Percentiles rank a stretch among this genome's conserved stretches.
phyloP scores from a whole-genome alignment of 768 basidiomycete genomes.

The Hygrophorus russula region DNA sequence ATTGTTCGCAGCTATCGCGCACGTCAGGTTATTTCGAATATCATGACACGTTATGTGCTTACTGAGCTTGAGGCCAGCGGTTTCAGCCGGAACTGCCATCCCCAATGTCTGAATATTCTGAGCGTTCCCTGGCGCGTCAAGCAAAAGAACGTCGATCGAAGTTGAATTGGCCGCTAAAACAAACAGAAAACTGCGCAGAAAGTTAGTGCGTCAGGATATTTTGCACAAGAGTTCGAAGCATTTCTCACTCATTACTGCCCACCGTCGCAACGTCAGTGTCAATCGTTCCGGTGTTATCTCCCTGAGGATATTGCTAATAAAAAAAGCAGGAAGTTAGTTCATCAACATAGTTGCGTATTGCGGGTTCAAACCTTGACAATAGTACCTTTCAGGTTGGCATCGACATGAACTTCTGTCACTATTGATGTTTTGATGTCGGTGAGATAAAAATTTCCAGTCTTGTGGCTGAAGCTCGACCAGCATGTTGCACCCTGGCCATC shows the following conservation, averaged over 20 bases:
- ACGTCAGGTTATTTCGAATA: background rate
- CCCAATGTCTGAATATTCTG: conserved; percentile 20
- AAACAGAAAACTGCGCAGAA: conserved; percentile 25
- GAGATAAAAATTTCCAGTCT: conserved; percentile 34
- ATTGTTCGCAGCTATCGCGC: conserved; percentile 18
- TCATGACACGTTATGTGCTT: conserved; percentile 9
- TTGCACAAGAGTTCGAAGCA: background rate
- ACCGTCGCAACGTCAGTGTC: conserved; percentile 30
- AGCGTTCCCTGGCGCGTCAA: conserved; percentile 25
- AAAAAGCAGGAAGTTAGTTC: background rate
- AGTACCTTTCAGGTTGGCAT: conserved; percentile 30
- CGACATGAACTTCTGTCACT: conserved; percentile 35
- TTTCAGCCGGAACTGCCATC: conserved; percentile 20
- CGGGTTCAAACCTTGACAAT: conserved; percentile 27
- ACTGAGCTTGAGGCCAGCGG: conserved; percentile 24
- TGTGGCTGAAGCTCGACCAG: conserved; percentile 29
- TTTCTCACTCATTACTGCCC: conserved; percentile 20
- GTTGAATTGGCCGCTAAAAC: conserved; percentile 27
- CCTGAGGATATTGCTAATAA: conserved; percentile 27
- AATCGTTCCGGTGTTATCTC: conserved; percentile 23
- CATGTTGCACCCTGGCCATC: conserved; percentile 29
- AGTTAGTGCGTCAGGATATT: background rate
- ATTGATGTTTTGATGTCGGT: conserved; percentile 29
- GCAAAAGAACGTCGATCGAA: conserved; percentile 26
- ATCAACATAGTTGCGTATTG: background rate